Evolutionary conservation across 345 rosid genomes (phyloP), one percentile per base, ranked within the genome.

Genomic region (Alliaria petiolata): DNA sequence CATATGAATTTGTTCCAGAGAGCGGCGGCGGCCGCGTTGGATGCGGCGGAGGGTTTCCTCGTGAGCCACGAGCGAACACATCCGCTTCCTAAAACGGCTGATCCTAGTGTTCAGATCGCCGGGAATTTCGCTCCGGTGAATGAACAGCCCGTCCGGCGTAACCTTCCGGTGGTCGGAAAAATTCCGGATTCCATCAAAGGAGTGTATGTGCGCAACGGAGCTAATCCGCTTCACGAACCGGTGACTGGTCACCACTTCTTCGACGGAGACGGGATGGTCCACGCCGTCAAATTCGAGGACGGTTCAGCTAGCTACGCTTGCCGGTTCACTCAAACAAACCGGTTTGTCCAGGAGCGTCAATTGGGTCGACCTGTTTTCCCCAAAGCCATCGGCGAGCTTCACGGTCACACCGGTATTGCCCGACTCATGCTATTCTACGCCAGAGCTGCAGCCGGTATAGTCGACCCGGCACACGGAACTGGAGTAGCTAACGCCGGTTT

Each of bases 181-280:
- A 82, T 91, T 61, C 96, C 97, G 0, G 83, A 84, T 2, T 81
- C 85, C 25, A 84, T 91, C n/a, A 77, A 71, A 34, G 97, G 97
- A 8, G 87, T 81, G 20, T 91, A 89, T 36, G 85, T 86, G 3
- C 68, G 97, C 7, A 91, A 91, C 84, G 97, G 97, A 19, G 96
- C 97, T 7, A 91, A 89, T 65, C 97, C 97, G 2, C 92, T 87
- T 56, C 88, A 87, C 70, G 87, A 86, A 46, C 97, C 96, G 2
- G 85, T 87, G 12, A 84, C 93, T 4, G 96, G 97, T 13, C 97
- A 91, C 79, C 97, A 91, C 79, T 81, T 91, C 61, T 91, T 91
- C 44, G 97, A 89, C 49, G 97, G 97, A 3, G 96, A 91, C 54
- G 96, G 97, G 16, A 91, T 91, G 97, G 86, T 91, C 57, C 97